phyloP scores from a whole-genome alignment of 257 asterid genomes.

The Mitragyna speciosa region DNA sequence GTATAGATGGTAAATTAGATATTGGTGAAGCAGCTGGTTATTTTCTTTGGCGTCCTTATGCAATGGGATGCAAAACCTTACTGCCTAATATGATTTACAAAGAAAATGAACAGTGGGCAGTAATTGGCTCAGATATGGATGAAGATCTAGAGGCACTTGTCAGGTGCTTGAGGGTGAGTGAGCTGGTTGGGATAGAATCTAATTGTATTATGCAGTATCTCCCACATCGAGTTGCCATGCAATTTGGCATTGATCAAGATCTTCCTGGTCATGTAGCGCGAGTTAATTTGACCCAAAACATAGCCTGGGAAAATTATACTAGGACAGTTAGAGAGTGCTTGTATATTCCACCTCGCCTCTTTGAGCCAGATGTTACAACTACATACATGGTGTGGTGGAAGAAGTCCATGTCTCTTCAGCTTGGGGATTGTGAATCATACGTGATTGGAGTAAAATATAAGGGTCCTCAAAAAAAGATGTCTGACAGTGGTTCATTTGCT shows the following conservation, averaged over 20 bases:
- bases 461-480: background rate
- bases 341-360: conserved; percentile 6
- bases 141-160: conserved; percentile 20
- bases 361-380: conserved; percentile 11
- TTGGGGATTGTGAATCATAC: too few species aligned
- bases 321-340: conserved; percentile 1
- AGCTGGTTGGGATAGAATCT: conserved; percentile 34
- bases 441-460: background rate
- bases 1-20: conserved; percentile 19
- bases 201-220: conserved; percentile 37
- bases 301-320: conserved; percentile 20
- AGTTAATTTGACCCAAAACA: background rate
- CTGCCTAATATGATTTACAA: conserved; percentile 21
- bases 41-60: conserved; percentile 42
- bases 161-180: conserved; percentile 16
- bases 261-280: conserved; percentile 25
- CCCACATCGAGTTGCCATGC: conserved; percentile 57
- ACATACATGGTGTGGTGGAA: conserved; percentile 16
- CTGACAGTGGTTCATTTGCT: background rate
- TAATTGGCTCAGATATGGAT: conserved; percentile 3
- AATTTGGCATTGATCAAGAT: conserved; percentile 51
- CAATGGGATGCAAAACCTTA: conserved; percentile 19
- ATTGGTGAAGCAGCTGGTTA: conserved; percentile 27
- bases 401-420: background rate
- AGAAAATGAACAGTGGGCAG: conserved; percentile 24